Evolutionary conservation across 495 filamentous ascomycete species (phyloP), one percentile per base, ranked within the genome.

Genomic region (Haplographium delicatum): DNA sequence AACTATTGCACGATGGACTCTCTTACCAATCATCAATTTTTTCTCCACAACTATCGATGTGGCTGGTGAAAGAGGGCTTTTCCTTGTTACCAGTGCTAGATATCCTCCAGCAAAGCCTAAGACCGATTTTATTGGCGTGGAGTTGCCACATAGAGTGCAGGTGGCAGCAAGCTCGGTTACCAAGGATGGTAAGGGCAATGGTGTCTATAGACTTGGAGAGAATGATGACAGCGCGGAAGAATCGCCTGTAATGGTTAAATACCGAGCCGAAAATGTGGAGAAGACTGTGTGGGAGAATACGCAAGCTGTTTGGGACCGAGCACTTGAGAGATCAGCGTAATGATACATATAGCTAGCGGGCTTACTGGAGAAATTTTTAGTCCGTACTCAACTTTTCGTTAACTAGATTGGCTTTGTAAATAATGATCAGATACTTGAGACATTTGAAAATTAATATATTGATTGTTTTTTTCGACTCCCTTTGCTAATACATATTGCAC

Each of bases 61-160:
- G 22, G 56, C 60, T 22, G 60, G 60, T 4, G 56, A 62, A 38
- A 57, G 60, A 39, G 53, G 51, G 2, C 15, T 62, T 18, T 62
- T 59, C 25, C 26, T 59, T 16, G 48, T 40, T 37, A 62, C 60
- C 0, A 62, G 59, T 44, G 45, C 48, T 6, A 51, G 44, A 35
- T 62, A 37, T 51, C 55, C 55, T 11, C 37, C 51, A 20, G 48
- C 47, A 1, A 39, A 51, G n/a, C 48, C 53, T 20, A 54, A 44
- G 26, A 20, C 23, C 4, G 54, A 41, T 5, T 26, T 25, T 24
- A 13, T 16, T 7, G 50, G 59, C 3, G 39, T 45, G 10, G n/a
- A 28, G 5, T n/a, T 52, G 22, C 52, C 55, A n/a, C 26, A 46
- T 5, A 52, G 54, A 10, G 30, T 56, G 1, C 26, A 38, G 13